Base-by-base conservation (phyloP, 2,329 filamentous ascomycete genomes). In the Nemania diffusa region DNA sequence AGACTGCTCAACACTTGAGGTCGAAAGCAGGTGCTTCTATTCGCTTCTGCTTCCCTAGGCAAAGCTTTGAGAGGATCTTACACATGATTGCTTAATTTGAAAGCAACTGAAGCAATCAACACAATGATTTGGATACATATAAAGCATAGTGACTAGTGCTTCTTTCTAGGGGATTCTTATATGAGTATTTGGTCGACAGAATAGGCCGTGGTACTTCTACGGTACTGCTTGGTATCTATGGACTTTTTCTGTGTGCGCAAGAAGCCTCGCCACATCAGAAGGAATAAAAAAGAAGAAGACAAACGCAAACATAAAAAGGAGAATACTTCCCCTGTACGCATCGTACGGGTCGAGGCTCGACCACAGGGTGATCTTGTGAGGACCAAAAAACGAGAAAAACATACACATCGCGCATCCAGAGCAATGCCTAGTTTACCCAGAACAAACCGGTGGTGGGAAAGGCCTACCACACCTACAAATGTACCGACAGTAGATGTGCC, bases 161-260 rank as follows among this genome's bases (percentile, higher is more conserved):
- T 55, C 15, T 53, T 20, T 5, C 24, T 5, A 42, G 22, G 34
- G 2, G 24, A 29, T 24, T 40, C 26, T 62, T 8, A 51, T 55
- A 37, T 29, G 37, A 63, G 29, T 8, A 64, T 51, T 29, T 15
- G 5, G 44, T 20, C 24, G 5, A 42, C 48, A 32, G 51, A 40
- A 37, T 22, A 3, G 22, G 17, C 8, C 9, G 22, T 37, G 22
- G 0, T 6, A 24, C 8, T 52, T 7, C 29, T 26, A 26, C 29
- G 17, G 13, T 42, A 29, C 37, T 51, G 20, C 37, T 40, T 17
- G 29, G 26, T 50, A 56, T 56, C 11, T 51, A 59, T 71, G 67
- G 59, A 68, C 20, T 37, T 70, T 20, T 66, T 68, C 57, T 68
- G 62, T 32, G 61, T 69, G 9, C 57, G 64, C 17, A 26, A 24